Percentiles rank a stretch among this genome's conserved stretches.
phyloP scores from a whole-genome alignment of 129 eudicot species.

The Flaveria ramosissima region DNA sequence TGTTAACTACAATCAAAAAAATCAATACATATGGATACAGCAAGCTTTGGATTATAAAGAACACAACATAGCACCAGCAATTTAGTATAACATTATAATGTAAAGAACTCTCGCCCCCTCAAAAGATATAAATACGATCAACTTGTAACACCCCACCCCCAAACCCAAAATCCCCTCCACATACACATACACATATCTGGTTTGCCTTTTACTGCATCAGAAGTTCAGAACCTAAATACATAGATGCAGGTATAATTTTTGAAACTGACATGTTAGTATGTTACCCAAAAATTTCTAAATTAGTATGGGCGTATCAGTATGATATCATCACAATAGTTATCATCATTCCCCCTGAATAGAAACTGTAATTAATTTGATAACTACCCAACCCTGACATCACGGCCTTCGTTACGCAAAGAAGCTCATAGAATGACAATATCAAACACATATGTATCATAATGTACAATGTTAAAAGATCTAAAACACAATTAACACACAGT shows the following conservation, averaged over 20 bases:
- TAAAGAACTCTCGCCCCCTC: no score
- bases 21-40: background rate
- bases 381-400: background rate
- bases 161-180: background rate
- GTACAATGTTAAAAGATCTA: background rate
- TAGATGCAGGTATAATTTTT: no score
- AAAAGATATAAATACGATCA: no score
- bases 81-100: no score
- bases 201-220: background rate
- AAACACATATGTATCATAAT: background rate
- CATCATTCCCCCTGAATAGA: background rate
- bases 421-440: background rate
- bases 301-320: background rate
- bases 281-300: no score
- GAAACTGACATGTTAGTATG: no score
- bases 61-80: background rate
- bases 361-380: background rate
- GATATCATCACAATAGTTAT: background rate
- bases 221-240: no score
- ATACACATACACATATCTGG: background rate
- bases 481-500: background rate
- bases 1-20: constrained; percentile 6
- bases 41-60: background rate
- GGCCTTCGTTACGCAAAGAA: no score
- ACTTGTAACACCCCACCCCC: background rate